A percentile compares a stretch with the other conserved stretches of the same genome.
Conservation (phyloP, 768 basidiomycete species). For the Xerocomellus dryophilus region DNA sequence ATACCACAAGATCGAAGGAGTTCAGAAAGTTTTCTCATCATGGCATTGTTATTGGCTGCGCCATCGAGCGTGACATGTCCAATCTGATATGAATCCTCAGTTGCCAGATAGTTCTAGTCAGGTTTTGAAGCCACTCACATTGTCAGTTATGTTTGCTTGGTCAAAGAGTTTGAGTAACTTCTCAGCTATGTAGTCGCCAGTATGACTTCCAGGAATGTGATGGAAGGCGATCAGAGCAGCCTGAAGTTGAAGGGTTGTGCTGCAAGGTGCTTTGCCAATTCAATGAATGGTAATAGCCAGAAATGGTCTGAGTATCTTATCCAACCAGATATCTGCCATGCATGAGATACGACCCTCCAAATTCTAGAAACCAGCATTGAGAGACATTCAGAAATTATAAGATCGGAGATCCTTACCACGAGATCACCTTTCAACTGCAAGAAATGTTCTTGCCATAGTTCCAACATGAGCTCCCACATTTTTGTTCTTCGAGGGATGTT, state of each 20-base stretch:
- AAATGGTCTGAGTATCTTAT: no score
- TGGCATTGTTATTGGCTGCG: neutral
- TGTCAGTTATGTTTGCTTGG: neutral
- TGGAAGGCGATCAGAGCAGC: conserved; percentile 11
- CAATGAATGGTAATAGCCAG: conserved; percentile 15
- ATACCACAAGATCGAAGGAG: no score
- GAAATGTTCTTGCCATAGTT: no score
- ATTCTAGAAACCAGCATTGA: no score
- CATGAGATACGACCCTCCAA: no score
- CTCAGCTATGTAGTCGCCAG: conserved; percentile 6
- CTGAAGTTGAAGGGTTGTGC: conserved; percentile 5
- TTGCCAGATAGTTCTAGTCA: neutral
- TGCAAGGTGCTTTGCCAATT: neutral
- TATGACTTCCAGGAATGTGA: conserved; percentile 14
- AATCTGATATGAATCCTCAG: neutral
- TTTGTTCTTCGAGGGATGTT: no score
- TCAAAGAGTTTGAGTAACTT: neutral
- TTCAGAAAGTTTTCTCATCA: neutral
- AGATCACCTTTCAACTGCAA: no score
- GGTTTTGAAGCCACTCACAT: neutral
- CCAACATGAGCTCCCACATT: no score
- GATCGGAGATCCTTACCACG: no score
- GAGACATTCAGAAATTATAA: no score
- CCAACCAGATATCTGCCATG: no score
- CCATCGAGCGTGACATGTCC: neutral